Conservation (phyloP, 139 green algal species). For the Astrephomene gubernaculifera region DNA sequence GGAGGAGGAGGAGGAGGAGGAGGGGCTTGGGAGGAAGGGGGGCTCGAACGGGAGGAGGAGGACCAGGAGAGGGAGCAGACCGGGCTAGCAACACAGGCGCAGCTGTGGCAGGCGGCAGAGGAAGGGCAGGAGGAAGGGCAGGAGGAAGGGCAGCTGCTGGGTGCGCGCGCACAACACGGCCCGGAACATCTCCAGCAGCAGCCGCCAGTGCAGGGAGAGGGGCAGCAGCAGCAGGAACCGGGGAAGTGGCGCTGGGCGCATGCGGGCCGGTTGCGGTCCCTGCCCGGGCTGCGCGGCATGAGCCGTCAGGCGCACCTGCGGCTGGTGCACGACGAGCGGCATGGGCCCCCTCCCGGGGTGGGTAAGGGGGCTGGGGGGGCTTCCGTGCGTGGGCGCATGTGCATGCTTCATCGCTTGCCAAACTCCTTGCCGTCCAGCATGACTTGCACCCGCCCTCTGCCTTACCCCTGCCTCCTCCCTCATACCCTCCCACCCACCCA, state of each 20-base stretch:
- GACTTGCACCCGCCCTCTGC: no score
- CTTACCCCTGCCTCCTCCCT: no score
- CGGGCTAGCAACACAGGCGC: no score
- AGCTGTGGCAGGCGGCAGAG: background rate
- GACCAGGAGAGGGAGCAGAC: no score
- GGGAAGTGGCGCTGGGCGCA: background rate
- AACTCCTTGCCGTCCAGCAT: no score
- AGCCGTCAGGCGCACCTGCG: slow-evolving; percentile 10
- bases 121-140: background rate
- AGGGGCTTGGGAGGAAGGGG: no score
- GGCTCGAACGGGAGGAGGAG: no score
- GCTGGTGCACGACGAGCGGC: slow-evolving; percentile 11
- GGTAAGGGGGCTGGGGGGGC: no score
- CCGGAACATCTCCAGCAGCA: background rate
- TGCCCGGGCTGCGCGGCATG: slow-evolving; percentile 4
- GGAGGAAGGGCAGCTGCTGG: background rate
- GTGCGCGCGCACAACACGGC: no score
- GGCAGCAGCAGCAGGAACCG: background rate
- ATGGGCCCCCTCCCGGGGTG: slow-evolving; percentile 19
- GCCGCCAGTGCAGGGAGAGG: background rate
- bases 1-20: no score
- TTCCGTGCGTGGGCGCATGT: no score
- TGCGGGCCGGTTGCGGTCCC: background rate
- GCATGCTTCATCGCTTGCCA: no score
- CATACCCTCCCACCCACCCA: background rate